These are phyloP conservation scores for Aspergillus coremiiformis DNA, from an alignment of 495 filamentous ascomycete species.

Conservation along the genomic window DNA sequence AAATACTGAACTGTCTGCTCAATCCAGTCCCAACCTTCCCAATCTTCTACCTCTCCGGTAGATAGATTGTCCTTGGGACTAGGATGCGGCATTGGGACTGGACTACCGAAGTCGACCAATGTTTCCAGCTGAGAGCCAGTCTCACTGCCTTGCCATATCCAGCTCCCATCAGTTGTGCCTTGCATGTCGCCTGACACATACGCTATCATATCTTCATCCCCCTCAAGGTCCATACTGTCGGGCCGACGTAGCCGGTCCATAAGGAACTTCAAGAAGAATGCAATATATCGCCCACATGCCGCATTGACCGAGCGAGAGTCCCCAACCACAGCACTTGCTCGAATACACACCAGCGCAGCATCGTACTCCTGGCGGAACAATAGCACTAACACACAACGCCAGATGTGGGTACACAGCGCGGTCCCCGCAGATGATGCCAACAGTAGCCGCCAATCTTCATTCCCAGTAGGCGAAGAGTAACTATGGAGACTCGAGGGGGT, in stretches of 20 bases:
- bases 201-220: constrained; percentile 84
- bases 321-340: constrained; percentile 60
- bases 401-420: constrained; percentile 77
- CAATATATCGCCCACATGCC: constrained; percentile 73
- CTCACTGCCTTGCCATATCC: constrained; percentile 78
- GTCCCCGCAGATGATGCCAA: constrained; percentile 51
- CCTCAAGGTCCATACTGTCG: constrained; percentile 47
- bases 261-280: constrained; percentile 72
- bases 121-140: constrained; percentile 33
- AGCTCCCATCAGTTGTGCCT: constrained; percentile 66
- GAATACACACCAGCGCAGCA: constrained; percentile 63
- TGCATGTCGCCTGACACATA: constrained; percentile 90
- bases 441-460: constrained; percentile 40
- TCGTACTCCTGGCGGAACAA: constrained; percentile 66
- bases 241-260: constrained; percentile 48
- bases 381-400: constrained; percentile 80
- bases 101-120: constrained; percentile 14
- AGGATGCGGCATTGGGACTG: constrained; percentile 3
- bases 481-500: constrained; percentile 13
- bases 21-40: constrained; percentile 49
- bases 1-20: constrained; percentile 44
- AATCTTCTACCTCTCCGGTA: constrained; percentile 24
- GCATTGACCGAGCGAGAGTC: constrained; percentile 62
- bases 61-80: neutral
- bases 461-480: constrained; percentile 1